Conservation (phyloP, 2,329 filamentous ascomycete species). For the Ascochyta rabiei region DNA sequence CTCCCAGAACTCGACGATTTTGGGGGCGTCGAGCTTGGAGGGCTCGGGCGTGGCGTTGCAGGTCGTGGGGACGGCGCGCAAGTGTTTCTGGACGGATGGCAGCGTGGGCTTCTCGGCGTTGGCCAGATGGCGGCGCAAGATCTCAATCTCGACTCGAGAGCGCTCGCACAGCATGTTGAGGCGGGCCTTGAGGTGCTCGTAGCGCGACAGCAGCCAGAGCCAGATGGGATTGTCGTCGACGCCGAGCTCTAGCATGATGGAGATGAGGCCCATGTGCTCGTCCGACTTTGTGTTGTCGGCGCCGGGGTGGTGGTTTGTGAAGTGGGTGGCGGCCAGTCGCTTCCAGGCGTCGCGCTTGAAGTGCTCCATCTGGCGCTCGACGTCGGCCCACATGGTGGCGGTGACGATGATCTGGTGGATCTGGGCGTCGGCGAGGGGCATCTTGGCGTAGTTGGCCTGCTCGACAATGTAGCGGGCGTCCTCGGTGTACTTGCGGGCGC, state of each 20-base stretch:
- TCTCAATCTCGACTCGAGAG: constrained; percentile 90
- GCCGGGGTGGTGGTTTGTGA: constrained; percentile 53
- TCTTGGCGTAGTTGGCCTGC: constrained; percentile 54
- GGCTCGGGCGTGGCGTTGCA: constrained; percentile 60
- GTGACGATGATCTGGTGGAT: constrained; percentile 87
- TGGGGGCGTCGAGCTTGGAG: constrained; percentile 72
- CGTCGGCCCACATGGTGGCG: constrained; percentile 93
- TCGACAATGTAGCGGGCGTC: constrained; percentile 74
- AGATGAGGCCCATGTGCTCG: constrained; percentile 91
- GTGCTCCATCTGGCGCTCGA: constrained; percentile 80
- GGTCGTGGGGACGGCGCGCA: constrained; percentile 75
- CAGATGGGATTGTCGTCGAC: constrained; percentile 96
- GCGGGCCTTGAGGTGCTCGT: constrained; percentile 86
- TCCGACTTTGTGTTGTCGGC: constrained; percentile 64
- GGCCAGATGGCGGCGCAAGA: constrained; percentile 80
- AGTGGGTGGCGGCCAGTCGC: constrained; percentile 72
- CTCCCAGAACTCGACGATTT: constrained; percentile 92
- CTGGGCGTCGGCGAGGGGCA: constrained; percentile 74
- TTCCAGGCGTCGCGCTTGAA: constrained; percentile 94
- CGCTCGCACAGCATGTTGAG: constrained; percentile 81
- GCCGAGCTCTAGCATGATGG: constrained; percentile 86
- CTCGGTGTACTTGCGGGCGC: constrained; percentile 80
- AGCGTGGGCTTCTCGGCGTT: constrained; percentile 73
- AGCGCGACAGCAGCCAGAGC: constrained; percentile 90
- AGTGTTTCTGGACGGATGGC: constrained; percentile 73